Percentiles rank a stretch among this genome's conserved stretches.
Evolutionary conservation across 2,329 filamentous ascomycete genomes (phyloP).

Genomic region (Cordyceps javanica): DNA sequence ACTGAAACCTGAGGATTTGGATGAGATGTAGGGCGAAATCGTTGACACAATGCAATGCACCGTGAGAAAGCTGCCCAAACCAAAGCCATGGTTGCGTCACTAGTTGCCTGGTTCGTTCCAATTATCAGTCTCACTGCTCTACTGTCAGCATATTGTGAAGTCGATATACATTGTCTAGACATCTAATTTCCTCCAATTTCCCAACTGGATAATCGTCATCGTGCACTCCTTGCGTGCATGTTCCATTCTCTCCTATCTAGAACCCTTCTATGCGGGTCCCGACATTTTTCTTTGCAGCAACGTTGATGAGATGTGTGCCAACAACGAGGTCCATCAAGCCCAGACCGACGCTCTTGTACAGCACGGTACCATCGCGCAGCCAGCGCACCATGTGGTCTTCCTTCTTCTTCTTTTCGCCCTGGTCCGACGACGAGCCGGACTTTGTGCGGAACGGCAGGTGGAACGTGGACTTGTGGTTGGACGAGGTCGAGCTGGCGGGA

Average conservation of each 20-base stretch:
- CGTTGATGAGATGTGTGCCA: conserved; percentile 49
- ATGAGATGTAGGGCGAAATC: too few relatives aligned
- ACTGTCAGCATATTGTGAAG: too few relatives aligned
- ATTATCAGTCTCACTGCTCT: too few relatives aligned
- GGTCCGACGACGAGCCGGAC: conserved; percentile 20
- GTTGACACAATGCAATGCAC: too few relatives aligned
- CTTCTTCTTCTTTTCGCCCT: conserved; percentile 33
- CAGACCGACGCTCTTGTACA: conserved; percentile 63
- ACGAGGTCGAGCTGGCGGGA: conserved; percentile 26
- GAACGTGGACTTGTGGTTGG: conserved; percentile 29
- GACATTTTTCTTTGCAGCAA: conserved; percentile 49
- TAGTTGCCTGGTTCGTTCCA: too few relatives aligned
- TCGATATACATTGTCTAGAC: too few relatives aligned
- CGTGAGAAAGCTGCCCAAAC: too few relatives aligned
- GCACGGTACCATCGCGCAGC: conserved; percentile 56
- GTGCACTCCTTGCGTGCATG: too few relatives aligned
- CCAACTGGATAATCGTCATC: too few relatives aligned
- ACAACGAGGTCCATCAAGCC: conserved; percentile 62
- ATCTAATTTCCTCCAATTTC: too few relatives aligned
- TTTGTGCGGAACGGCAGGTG: conserved; percentile 25
- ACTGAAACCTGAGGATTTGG: too few relatives aligned
- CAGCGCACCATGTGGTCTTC: conserved; percentile 48
- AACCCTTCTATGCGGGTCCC: conserved; percentile 50
- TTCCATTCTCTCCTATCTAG: conserved; percentile 26
- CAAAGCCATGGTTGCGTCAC: too few relatives aligned